These are phyloP conservation scores for Sclerotinia borealis DNA, from an alignment of 2,329 filamentous ascomycete species.

Conservation along the genomic window DNA sequence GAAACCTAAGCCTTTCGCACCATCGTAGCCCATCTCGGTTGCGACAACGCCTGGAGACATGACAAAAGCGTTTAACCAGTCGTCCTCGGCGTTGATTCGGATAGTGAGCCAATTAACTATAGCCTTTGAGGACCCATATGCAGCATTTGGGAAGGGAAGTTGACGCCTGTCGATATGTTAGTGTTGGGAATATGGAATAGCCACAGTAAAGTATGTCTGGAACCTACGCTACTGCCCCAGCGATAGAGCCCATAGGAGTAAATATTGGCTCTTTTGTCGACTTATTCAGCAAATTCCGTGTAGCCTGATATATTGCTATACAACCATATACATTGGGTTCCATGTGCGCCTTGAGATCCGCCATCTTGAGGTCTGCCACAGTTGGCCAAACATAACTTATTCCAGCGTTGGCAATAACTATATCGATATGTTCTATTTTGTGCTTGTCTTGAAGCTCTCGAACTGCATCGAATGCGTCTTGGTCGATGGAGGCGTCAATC, in stretches of 20 bases:
- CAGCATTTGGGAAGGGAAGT: conserved; percentile 20
- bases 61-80: conserved; percentile 23
- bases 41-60: neutral
- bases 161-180: conserved; percentile 7
- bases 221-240: neutral
- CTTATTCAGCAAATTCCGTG: conserved; percentile 5
- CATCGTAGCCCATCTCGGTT: neutral
- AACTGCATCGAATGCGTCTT: conserved; percentile 34
- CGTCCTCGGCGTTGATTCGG: conserved; percentile 23
- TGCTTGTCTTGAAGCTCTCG: conserved; percentile 29
- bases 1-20: neutral
- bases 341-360: conserved; percentile 25
- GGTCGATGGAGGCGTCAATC: conserved; percentile 35
- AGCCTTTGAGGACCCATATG: conserved; percentile 33
- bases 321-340: conserved; percentile 30
- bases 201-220: conserved; percentile 11
- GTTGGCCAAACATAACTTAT: conserved; percentile 32
- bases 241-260: neutral
- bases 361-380: conserved; percentile 26
- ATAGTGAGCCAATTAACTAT: conserved; percentile 32
- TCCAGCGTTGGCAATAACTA: conserved; percentile 49
- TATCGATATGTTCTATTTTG: conserved; percentile 40
- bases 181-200: conserved; percentile 6
- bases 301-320: conserved; percentile 32
- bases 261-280: neutral